Evolutionary conservation across 208 protist genomes (phyloP), one percentile per base, ranked within the genome.

Genomic region (Crithidia bombi): DNA sequence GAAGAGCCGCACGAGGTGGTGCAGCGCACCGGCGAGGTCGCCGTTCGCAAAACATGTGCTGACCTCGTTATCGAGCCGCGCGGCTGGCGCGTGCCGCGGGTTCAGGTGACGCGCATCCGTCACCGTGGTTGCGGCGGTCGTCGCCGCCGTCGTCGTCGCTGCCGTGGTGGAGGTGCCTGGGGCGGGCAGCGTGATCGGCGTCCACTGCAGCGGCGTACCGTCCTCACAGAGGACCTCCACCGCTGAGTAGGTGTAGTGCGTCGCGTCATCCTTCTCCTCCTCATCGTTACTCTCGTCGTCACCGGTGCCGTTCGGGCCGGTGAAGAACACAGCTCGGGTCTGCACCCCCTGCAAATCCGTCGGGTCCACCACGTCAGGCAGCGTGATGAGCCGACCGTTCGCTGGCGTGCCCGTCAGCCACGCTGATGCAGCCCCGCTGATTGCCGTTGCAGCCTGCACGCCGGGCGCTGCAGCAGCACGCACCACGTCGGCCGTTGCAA

Each of bases 291-390:
- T 19, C 19, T 58, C 52, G 15, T 68, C 52, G n/a, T 72, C 66
- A 10, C 63, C 66, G 3, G 43, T 38, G n/a, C 21, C 65, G 44
- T 66, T 68, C 11, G 52, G 39, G n/a, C 46, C 58, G 50, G 66
- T 65, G 54, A 91, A 92, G 72, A 95, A 93, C 14, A 95, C 44
- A 32, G 82, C 83, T 54, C 87, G 90, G 5, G 75, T 85, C 50
- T 89, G 75, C 17, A 93, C 78, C 10, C 79, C 73, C 64, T 95
- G 90, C 62, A 93, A 74, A 33, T 92, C 84, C 26, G 66, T 75
- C 33, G 88, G 77, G 25, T 86, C 74, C 41, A 47, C 50, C 25
- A 96, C 88, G 43, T 89, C 88, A 0, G 91, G 89, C 44, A 96
- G 85, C 23, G 88, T 92, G 12, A 94, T 62, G 14, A 96, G 75